phyloP scores from a whole-genome alignment of 805 yeast species.

The Millerozyma acaciae region DNA sequence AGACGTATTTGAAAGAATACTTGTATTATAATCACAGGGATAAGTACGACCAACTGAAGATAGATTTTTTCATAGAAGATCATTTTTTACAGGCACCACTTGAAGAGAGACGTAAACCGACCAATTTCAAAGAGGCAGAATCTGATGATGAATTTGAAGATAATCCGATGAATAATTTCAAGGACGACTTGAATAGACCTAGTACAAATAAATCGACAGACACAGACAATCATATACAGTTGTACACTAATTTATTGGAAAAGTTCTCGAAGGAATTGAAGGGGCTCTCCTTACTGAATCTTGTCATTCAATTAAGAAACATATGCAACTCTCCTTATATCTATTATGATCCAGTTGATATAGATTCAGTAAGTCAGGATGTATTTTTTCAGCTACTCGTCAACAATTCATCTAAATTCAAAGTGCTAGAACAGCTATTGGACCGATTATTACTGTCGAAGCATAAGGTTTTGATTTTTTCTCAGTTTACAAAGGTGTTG shows the following conservation, averaged over 20 bases:
- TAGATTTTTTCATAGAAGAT: constrained; percentile 42
- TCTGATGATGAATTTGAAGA: constrained; percentile 29
- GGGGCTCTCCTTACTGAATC: constrained; percentile 48
- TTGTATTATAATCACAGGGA: constrained; percentile 36
- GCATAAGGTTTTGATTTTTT: constrained; percentile 77
- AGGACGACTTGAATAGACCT: neutral
- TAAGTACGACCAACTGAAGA: constrained; percentile 19
- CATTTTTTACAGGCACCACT: constrained; percentile 24
- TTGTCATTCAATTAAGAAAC: constrained; percentile 79
- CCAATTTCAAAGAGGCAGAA: constrained; percentile 17
- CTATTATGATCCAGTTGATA: constrained; percentile 68
- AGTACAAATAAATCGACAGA: constrained; percentile 2
- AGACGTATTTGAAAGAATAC: constrained; percentile 49
- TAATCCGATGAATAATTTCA: neutral
- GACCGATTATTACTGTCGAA: constrained; percentile 42
- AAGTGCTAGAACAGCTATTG: constrained; percentile 61
- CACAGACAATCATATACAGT: constrained; percentile 8
- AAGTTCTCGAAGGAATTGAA: constrained; percentile 25
- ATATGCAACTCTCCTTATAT: constrained; percentile 84
- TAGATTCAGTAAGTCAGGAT: constrained; percentile 34
- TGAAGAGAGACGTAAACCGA: constrained; percentile 11
- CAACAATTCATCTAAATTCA: constrained; percentile 69
- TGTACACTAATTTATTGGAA: constrained; percentile 12
- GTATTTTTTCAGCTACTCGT: constrained; percentile 28
- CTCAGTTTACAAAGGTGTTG: constrained; percentile 83